Evolutionary conservation across 148 eudicot genomes (phyloP).

Genomic region (Selenicereus undatus): DNA sequence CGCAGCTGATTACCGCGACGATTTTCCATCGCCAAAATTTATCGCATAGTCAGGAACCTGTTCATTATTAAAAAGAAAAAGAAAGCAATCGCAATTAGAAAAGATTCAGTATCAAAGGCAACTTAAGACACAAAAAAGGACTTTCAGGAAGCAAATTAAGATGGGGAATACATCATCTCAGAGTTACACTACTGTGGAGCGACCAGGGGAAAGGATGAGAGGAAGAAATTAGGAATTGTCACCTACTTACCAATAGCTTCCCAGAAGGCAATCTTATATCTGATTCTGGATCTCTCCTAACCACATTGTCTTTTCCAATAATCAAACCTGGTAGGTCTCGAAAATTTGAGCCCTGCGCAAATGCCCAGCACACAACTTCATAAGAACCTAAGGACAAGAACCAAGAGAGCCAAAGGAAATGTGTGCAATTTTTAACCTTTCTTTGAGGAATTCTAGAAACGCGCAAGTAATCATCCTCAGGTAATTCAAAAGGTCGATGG

Average conservation of each 20-base stretch:
- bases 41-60: slow-evolving; percentile 63
- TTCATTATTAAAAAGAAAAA: slow-evolving; percentile 1
- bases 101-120: not conserved
- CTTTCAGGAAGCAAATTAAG: not conserved
- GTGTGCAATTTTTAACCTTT: slow-evolving; percentile 30
- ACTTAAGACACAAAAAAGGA: not conserved
- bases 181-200: not conserved
- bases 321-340: slow-evolving; percentile 54
- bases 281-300: slow-evolving; percentile 33
- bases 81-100: slow-evolving; percentile 3
- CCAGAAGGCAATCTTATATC: slow-evolving; percentile 50
- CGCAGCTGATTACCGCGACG: slow-evolving; percentile 24
- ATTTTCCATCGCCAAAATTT: slow-evolving; percentile 38
- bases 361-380: slow-evolving; percentile 11
- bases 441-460: slow-evolving; percentile 41
- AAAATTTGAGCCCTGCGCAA: slow-evolving; percentile 55
- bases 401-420: not conserved
- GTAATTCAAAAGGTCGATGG: slow-evolving; percentile 42
- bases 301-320: slow-evolving; percentile 43
- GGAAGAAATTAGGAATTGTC: not conserved
- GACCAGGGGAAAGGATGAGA: not conserved
- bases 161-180: not conserved
- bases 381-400: not conserved
- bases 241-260: slow-evolving; percentile 40
- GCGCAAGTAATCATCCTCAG: slow-evolving; percentile 46